phyloP scores from a whole-genome alignment of 371 early-diverging fungal genomes.

The Mucor sp. region DNA sequence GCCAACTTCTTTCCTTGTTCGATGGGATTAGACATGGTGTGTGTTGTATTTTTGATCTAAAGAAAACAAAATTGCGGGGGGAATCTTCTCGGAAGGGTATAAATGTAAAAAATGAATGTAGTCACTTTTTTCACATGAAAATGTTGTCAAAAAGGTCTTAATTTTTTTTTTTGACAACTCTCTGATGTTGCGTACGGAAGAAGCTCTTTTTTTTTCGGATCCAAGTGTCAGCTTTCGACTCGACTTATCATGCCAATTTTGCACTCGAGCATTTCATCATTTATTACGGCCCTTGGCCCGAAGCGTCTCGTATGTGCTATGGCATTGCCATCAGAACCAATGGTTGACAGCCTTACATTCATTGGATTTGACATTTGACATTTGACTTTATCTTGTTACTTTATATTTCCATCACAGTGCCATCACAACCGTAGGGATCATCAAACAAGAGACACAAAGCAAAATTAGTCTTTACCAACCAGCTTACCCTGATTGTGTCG shows the following conservation, averaged over 20 bases:
- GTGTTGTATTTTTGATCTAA: neutral
- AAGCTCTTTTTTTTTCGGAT: neutral
- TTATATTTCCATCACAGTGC: no score
- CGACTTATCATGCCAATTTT: neutral
- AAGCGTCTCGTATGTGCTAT: no score
- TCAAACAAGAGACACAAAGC: no score
- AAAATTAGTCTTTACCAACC: no score
- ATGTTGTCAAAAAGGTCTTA: neutral
- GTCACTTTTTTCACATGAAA: neutral
- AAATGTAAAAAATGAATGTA: neutral
- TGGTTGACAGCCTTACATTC: no score
- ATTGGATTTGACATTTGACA: no score
- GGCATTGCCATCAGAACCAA: no score
- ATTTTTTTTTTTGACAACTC: neutral
- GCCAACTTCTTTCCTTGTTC: conserved; percentile 78
- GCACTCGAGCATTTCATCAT: no score
- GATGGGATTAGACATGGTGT: conserved; percentile 12
- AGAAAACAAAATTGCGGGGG: neutral
- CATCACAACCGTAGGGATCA: no score
- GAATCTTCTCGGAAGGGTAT: neutral
- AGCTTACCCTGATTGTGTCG: no score
- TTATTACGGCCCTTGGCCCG: no score
- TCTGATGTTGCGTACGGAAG: neutral
- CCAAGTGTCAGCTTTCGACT: neutral
- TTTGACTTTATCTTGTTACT: no score